These are phyloP conservation scores for Volvox africanus DNA, from an alignment of 139 green algal species.

Conservation along the genomic window DNA sequence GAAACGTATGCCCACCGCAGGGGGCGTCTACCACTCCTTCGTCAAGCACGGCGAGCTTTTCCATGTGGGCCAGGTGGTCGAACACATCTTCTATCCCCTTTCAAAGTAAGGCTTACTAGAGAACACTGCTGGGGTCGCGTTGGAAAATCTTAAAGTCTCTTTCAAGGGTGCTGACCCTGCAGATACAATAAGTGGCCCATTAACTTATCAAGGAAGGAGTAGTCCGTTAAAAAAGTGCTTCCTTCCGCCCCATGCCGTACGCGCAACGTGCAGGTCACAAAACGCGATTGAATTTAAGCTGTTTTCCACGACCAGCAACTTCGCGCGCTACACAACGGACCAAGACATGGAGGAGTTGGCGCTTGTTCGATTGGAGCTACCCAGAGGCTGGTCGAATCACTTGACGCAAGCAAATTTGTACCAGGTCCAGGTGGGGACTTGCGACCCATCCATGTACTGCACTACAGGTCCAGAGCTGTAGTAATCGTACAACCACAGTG, in stretches of 20 bases:
- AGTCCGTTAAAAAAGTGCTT: neutral
- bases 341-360: neutral
- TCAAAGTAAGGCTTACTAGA: neutral
- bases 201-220: neutral
- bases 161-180: no score
- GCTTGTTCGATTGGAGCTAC: neutral
- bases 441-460: no score
- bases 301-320: neutral
- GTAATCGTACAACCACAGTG: no score
- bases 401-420: no score
- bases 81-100: neutral
- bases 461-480: no score
- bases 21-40: neutral
- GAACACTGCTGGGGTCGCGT: no score
- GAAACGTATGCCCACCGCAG: neutral
- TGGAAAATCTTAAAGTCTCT: no score
- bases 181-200: neutral
- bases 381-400: neutral
- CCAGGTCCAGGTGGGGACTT: no score
- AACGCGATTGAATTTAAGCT: neutral
- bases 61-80: neutral
- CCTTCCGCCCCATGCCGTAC: no score
- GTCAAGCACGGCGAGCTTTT: slow-evolving; percentile 5
- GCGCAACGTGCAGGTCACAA: no score
- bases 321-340: neutral